These are phyloP conservation scores for Papiliotrema flavescens DNA, from an alignment of 1,284 basidiomycete genomes.

Conservation along the genomic window DNA sequence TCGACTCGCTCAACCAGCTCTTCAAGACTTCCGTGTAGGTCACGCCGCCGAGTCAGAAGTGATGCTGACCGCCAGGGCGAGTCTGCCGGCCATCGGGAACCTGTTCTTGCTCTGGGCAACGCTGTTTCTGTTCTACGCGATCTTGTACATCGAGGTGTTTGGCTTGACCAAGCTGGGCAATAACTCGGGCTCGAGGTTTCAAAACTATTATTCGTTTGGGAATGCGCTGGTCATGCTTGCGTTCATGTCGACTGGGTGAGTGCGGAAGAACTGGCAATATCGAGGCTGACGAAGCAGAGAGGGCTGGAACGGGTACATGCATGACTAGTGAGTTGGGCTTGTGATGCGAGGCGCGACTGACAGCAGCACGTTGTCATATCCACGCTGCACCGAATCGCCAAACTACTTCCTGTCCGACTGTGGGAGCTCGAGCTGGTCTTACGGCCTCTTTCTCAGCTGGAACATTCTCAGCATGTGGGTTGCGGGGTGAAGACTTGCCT, in stretches of 20 bases:
- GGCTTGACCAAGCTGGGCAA: conserved; percentile 80
- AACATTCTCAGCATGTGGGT: conserved; percentile 89
- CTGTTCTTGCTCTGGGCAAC: conserved; percentile 86
- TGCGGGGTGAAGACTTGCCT: conserved; percentile 5
- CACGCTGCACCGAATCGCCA: conserved; percentile 67
- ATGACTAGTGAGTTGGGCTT: conserved; percentile 67
- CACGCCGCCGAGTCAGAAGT: not conserved
- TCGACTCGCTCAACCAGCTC: conserved; percentile 84
- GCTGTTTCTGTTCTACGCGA: conserved; percentile 87
- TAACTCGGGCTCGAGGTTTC: conserved; percentile 63
- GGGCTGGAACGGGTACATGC: conserved; percentile 94
- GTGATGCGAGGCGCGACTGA: not conserved
- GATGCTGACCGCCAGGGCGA: conserved; percentile 57
- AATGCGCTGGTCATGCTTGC: conserved; percentile 78
- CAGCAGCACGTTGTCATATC: conserved; percentile 66
- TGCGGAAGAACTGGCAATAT: not conserved
- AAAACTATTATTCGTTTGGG: conserved; percentile 80
- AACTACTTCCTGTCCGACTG: conserved; percentile 78
- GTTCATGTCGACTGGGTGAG: conserved; percentile 55
- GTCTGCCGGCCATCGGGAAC: conserved; percentile 80
- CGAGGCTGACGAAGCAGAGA: conserved; percentile 58
- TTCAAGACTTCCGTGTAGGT: conserved; percentile 93
- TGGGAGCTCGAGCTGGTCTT: conserved; percentile 81
- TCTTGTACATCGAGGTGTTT: conserved; percentile 89
- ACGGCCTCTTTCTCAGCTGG: conserved; percentile 89